Percentiles rank a stretch among this genome's conserved stretches.
phyloP scores from a whole-genome alignment of 2,329 filamentous ascomycete genomes.

The Ophiostoma australiae region DNA sequence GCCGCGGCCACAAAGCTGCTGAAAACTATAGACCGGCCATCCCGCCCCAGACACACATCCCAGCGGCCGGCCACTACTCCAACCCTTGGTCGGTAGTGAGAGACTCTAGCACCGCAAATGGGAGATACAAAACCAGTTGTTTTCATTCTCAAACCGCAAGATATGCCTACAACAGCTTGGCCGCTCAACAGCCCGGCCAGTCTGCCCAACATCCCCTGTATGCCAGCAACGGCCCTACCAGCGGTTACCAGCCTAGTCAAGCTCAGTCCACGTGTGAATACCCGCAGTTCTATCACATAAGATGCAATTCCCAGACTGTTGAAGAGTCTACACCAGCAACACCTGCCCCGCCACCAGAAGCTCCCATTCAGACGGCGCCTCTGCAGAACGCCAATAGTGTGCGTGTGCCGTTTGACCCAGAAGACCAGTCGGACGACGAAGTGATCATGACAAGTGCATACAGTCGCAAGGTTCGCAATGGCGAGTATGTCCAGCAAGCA shows the following conservation, averaged over 20 bases:
- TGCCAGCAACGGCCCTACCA: neutral
- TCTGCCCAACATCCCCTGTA: neutral
- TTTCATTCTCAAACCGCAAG: no score
- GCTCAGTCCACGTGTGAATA: neutral
- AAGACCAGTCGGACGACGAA: slow-evolving; percentile 28
- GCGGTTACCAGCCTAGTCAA: neutral
- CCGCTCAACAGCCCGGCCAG: no score
- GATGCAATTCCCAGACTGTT: neutral
- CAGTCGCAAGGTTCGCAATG: neutral
- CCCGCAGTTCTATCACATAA: neutral
- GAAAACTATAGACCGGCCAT: neutral
- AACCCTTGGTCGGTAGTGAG: no score
- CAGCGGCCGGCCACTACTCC: no score
- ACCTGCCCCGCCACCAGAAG: neutral
- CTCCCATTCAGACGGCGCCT: neutral
- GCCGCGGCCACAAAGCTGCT: neutral
- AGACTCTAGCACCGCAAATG: no score
- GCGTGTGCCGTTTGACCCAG: slow-evolving; percentile 24
- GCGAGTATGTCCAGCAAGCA: neutral
- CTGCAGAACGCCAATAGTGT: slow-evolving; percentile 19
- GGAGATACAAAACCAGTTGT: no score
- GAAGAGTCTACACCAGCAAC: neutral
- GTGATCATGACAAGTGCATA: slow-evolving; percentile 24
- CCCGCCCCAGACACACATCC: neutral
- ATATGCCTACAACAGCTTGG: neutral